Evolutionary conservation across 1,284 basidiomycete species (phyloP), one percentile per base, ranked within the genome.

Genomic region (Marasmius tenuissimus): DNA sequence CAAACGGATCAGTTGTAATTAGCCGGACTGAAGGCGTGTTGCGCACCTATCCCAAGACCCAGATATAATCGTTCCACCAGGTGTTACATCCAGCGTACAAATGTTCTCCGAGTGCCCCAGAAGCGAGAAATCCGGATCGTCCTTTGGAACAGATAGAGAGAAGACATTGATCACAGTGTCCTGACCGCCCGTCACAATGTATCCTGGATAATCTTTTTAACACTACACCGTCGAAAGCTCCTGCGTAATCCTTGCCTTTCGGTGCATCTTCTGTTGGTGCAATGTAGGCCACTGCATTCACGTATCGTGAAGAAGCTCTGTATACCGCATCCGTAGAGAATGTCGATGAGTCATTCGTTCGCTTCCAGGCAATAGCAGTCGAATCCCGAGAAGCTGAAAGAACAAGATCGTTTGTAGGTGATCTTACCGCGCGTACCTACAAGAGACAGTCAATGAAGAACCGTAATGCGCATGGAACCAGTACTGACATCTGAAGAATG

Each of bases 1-100:
- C 34, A 67, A 27, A 60, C 42, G 38, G 40, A 54, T 50, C 47
- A 62, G 48, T 51, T 10, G 14, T 38, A 14, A 57, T 22, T 14
- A 3, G 10, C 1, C 9, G 62, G 33, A 40, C 6, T 58, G 16
- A 38, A 50, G 49, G 60, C n/a, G 27, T 63, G 11, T 14, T 16
- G 75, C 89, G 75, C 71, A 95, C 94, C 85, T 91, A 77, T 99
- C 97, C 97, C 97, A 99, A 62, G 94, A 97, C 20, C 97, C 97
- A n/a, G 94, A 96, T 60, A 97, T 87, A 63, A 97, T 87, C 61
- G 85, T 81, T 6, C 93, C 92, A 60, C 82, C 81, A 11, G 84
- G 73, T 20, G 85, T 85, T 5, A 87, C 84, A 71, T 94, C 85
- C 63, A 99, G 79, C 33, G 94, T 84, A 74, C 97, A 99, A 14